These are phyloP conservation scores for Wallacemonas sp. DNA, from an alignment of 208 protist genomes.

Conservation along the genomic window DNA sequence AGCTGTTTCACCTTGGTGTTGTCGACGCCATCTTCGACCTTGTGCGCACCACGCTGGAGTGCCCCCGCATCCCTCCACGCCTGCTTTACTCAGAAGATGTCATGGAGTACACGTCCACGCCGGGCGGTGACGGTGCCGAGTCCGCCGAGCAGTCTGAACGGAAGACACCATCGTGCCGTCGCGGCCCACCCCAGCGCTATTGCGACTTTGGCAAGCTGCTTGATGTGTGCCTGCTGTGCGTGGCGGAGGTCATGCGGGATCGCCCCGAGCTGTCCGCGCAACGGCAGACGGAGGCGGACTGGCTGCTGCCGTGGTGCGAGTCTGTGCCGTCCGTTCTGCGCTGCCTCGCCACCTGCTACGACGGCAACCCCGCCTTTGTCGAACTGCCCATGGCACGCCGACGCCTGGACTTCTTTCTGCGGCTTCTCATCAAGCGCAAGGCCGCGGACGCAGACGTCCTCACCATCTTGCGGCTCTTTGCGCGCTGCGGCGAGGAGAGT, in stretches of 20 bases:
- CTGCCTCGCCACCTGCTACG: constrained; percentile 34
- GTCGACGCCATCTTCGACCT: constrained; percentile 20
- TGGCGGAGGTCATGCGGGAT: constrained; percentile 23
- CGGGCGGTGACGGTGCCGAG: no score
- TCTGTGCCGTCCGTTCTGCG: constrained; percentile 23
- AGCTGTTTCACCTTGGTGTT: constrained; percentile 44
- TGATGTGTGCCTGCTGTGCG: constrained; percentile 28
- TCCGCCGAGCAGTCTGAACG: background rate
- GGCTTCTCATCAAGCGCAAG: constrained; percentile 20
- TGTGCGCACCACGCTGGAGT: constrained; percentile 26
- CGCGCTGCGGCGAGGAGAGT: constrained; percentile 30
- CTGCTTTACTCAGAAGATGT: constrained; percentile 25
- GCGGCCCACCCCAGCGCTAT: constrained; percentile 19
- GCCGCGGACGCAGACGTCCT: constrained; percentile 30
- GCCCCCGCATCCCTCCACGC: constrained; percentile 17
- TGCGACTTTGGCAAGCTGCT: constrained; percentile 39
- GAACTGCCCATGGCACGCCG: constrained; percentile 33
- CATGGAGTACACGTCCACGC: no score
- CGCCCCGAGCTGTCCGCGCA: constrained; percentile 20
- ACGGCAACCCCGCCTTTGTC: constrained; percentile 38
- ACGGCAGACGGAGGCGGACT: constrained; percentile 28
- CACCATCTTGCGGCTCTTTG: constrained; percentile 29
- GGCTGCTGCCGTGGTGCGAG: constrained; percentile 30
- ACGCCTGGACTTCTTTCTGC: constrained; percentile 35
- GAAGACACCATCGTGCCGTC: background rate